These are phyloP conservation scores for Conringia planisiliqua DNA, from an alignment of 345 rosid species.

Conservation along the genomic window DNA sequence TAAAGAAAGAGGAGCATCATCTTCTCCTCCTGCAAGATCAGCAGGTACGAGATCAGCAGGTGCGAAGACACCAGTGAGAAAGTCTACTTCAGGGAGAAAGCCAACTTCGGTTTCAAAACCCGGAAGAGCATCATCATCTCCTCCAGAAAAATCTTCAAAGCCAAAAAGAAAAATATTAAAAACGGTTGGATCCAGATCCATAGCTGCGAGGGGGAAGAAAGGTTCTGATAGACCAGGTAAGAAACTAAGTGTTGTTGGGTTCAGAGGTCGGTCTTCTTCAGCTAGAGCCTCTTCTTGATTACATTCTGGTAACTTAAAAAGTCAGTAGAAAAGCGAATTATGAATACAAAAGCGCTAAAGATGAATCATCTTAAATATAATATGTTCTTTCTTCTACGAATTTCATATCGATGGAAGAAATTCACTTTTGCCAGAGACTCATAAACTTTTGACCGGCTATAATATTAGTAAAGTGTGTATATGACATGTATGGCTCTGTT, in stretches of 20 bases:
- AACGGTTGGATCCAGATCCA: constrained; percentile 30
- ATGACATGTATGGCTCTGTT: too few species aligned
- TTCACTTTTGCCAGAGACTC: not conserved
- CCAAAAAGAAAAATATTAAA: constrained; percentile 28
- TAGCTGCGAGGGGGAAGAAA: constrained; percentile 35
- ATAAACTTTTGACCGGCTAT: too few species aligned
- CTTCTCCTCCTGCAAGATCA: constrained; percentile 22
- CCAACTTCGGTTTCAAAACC: constrained; percentile 32
- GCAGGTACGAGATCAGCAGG: constrained; percentile 25
- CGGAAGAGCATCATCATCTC: constrained; percentile 29
- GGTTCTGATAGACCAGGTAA: constrained; percentile 29
- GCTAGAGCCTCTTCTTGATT: constrained; percentile 42
- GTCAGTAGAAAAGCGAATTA: constrained; percentile 5
- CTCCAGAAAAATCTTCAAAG: constrained; percentile 42
- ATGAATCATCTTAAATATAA: not conserved
- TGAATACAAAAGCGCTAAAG: not conserved
- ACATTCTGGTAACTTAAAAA: not conserved
- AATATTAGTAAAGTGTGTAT: too few species aligned
- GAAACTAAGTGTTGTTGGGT: constrained; percentile 74
- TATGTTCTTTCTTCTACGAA: not conserved
- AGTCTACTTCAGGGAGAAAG: constrained; percentile 25
- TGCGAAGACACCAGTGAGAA: constrained; percentile 29
- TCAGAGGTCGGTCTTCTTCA: constrained; percentile 60
- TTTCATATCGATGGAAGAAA: not conserved
- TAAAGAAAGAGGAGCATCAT: constrained; percentile 28